Percentiles rank a stretch among this genome's conserved stretches.
These are phyloP conservation scores for Epichloe uncinata DNA, from an alignment of 2,329 filamentous ascomycete species.

Conservation along the genomic window DNA sequence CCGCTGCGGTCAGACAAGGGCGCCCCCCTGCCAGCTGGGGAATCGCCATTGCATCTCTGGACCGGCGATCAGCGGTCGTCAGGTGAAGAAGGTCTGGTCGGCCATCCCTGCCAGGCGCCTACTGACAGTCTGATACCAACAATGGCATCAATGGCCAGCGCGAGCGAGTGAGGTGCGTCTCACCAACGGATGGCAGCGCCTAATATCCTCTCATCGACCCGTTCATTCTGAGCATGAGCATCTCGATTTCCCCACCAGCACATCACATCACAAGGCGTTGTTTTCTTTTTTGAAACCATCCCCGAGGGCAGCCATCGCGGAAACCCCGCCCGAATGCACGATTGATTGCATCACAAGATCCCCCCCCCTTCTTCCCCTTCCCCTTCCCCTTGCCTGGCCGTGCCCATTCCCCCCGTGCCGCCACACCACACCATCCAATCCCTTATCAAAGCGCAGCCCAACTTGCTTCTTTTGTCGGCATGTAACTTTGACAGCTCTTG, in stretches of 20 bases:
- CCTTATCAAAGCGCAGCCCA: not conserved
- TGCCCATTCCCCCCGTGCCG: not conserved
- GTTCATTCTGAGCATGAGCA: too few species aligned
- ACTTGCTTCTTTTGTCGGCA: not conserved
- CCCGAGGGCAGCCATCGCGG: not conserved
- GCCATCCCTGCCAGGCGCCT: not conserved
- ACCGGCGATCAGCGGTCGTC: not conserved
- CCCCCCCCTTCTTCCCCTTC: not conserved
- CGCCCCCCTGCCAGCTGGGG: not conserved
- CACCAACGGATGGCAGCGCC: too few species aligned
- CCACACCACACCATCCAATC: not conserved
- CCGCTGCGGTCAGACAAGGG: too few species aligned
- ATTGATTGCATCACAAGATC: not conserved
- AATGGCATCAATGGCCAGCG: too few species aligned
- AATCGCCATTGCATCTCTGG: not conserved
- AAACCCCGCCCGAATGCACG: too few species aligned
- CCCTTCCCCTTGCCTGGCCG: not conserved
- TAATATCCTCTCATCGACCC: too few species aligned
- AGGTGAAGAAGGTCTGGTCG: too few species aligned
- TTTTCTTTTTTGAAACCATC: not conserved
- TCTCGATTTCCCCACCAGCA: too few species aligned
- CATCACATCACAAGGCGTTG: not conserved
- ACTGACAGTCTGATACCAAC: too few species aligned
- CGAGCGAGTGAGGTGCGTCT: too few species aligned
- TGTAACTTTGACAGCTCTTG: not conserved